phyloP scores from a whole-genome alignment of 2,329 filamentous ascomycete genomes.

The Pestalotiopsis sp. region DNA sequence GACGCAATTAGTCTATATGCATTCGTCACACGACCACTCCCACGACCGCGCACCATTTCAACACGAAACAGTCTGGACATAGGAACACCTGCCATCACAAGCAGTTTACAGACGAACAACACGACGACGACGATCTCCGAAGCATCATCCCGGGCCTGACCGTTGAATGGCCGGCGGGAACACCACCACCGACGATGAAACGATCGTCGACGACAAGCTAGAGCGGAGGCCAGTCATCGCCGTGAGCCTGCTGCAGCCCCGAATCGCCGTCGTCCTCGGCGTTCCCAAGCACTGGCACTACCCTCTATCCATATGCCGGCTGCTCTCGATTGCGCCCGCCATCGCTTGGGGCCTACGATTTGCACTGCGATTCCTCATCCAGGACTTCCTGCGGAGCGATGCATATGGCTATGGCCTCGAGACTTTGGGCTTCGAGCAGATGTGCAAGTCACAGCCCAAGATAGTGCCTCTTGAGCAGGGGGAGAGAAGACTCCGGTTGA shows the following conservation, averaged over 20 bases:
- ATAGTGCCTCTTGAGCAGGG: slow-evolving; percentile 34
- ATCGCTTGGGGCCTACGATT: slow-evolving; percentile 73
- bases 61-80: neutral
- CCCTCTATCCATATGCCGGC: slow-evolving; percentile 72
- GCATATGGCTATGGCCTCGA: slow-evolving; percentile 21
- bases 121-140: slow-evolving; percentile 1
- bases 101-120: neutral
- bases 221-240: slow-evolving; percentile 22
- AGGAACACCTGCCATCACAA: neutral
- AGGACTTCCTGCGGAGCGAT: slow-evolving; percentile 51
- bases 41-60: neutral
- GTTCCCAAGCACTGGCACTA: slow-evolving; percentile 74
- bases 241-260: slow-evolving; percentile 66
- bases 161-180: slow-evolving; percentile 13
- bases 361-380: slow-evolving; percentile 67
- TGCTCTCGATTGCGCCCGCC: slow-evolving; percentile 70
- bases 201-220: slow-evolving; percentile 4
- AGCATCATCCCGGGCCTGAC: slow-evolving; percentile 3
- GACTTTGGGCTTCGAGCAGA: slow-evolving; percentile 26
- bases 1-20: neutral
- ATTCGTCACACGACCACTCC: neutral
- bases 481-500: slow-evolving; percentile 57
- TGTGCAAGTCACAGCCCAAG: neutral
- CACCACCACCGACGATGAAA: slow-evolving; percentile 11
- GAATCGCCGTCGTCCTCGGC: slow-evolving; percentile 77